A percentile compares a stretch with the other conserved stretches of the same genome.
Evolutionary conservation across 352 stramenopile genomes (phyloP).

Genomic region (Blastocystis sp.): DNA sequence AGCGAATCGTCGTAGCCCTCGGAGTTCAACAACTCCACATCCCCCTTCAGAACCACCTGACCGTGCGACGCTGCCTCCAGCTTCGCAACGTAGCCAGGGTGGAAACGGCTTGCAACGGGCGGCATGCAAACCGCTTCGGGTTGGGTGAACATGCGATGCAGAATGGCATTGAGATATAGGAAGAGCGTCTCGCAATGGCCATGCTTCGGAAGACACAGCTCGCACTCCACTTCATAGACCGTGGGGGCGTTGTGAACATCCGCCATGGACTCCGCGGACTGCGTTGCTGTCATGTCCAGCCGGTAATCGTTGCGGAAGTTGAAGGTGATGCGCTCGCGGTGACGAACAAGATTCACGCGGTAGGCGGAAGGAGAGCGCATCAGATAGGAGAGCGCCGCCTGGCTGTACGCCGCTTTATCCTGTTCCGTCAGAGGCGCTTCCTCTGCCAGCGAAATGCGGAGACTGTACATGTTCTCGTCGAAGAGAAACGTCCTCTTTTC

Average conservation of each 20-base stretch:
- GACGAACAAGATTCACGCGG: neutral
- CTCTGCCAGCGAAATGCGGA: constrained; percentile 5
- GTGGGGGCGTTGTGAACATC: neutral
- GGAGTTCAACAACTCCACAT: constrained; percentile 4
- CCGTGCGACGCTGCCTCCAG: neutral
- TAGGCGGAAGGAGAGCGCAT: neutral
- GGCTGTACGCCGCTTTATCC: neutral
- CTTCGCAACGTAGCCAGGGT: neutral
- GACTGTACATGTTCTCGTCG: constrained; percentile 3
- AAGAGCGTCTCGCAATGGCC: neutral
- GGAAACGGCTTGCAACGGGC: constrained; percentile 6
- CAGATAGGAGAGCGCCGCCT: constrained; percentile 9
- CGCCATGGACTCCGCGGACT: neutral
- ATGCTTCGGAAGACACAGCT: neutral
- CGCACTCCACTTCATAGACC: constrained; percentile 37
- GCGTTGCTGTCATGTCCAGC: constrained; percentile 9
- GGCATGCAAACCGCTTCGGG: constrained; percentile 5
- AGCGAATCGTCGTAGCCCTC: constrained; percentile 23
- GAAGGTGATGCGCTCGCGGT: constrained; percentile 10
- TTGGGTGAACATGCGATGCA: constrained; percentile 11
- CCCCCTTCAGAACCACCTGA: neutral
- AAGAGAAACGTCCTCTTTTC: constrained; percentile 31
- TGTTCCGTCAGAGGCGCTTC: constrained; percentile 1
- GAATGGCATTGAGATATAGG: constrained; percentile 34
- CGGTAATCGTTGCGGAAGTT: constrained; percentile 26